Base-by-base conservation (phyloP, 1,139 yeast species). In the Suhomyces choctaworum region DNA sequence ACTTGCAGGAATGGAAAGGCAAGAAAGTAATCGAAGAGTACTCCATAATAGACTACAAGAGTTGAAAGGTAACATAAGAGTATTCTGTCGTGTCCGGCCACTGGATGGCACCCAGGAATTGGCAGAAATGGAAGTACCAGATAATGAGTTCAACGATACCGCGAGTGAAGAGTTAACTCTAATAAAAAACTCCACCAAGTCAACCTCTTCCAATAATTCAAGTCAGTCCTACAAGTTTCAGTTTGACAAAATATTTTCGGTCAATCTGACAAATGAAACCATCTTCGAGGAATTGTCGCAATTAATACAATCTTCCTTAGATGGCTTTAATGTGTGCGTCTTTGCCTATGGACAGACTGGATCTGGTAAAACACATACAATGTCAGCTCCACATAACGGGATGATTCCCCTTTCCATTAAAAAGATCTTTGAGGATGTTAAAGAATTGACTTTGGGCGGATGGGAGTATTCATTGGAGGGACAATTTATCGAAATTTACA, bases 341-440 rank as follows among this genome's bases (percentile, higher is more conserved):
- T 89, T 92, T 65, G 96, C 98, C 0, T 92, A 92, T 59, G 98
- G 98, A 0, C 98, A 92, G 61, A 92, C 98, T 0, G 97, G 98
- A 0, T 89, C 97, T 0, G 98, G 98, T 4, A 92, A 92, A 56
- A 90, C 97, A 0, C 82, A 65, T 56, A 92, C 98, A 0, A 92
- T 92, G 98, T 76, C 94, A 1, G 73, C 73, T 28, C 66, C 76
- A 0, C 49, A 60, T 3, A 82, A 80, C 51, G 98, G 98, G 15
- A 80, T 92, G 71, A 87, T 90, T 22, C 90, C 96, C 1, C 66
- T 79, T 15, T 85, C 97, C 0, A 73, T 90, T 4, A 59, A 66
- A 6, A 87, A 84, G 51, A 83, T 92, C 4, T 90, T 88, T 52
- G 63, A 72, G 17, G 77, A 82, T 41, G 73, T 82, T 3, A 58